A percentile compares a stretch with the other conserved stretches of the same genome.
These are phyloP conservation scores for Prosopis cineraria DNA, from an alignment of 306 rosid genomes.

Conservation along the genomic window DNA sequence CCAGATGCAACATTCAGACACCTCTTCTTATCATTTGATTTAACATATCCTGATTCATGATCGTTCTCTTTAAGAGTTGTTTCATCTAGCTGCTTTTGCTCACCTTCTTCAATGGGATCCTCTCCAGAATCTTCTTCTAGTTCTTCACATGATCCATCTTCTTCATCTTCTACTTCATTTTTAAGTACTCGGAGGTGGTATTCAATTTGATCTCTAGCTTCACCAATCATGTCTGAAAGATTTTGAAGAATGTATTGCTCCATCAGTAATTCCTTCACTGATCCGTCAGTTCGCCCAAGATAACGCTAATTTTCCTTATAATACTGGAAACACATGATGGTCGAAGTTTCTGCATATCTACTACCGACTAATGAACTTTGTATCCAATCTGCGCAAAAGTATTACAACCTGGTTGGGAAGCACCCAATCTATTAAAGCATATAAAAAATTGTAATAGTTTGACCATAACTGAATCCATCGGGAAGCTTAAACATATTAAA, in stretches of 20 bases:
- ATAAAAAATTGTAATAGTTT: background rate
- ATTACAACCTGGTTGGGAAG: background rate
- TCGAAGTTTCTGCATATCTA: background rate
- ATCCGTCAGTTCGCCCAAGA: constrained; percentile 2
- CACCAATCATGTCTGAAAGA: constrained; percentile 7
- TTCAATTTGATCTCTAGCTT: constrained; percentile 8
- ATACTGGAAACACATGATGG: background rate
- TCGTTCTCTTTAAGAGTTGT: background rate
- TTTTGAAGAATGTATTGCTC: background rate
- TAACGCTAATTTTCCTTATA: background rate
- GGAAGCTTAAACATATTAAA: background rate
- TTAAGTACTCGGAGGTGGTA: background rate
- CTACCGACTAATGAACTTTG: background rate
- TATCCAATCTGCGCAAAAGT: background rate
- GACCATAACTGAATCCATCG: background rate
- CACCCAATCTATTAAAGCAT: background rate
- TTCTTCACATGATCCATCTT: constrained; percentile 28
- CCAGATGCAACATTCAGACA: constrained; percentile 8
- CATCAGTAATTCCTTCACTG: background rate
- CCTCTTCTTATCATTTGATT: constrained; percentile 13
- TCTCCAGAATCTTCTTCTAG: constrained; percentile 24
- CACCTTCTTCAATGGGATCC: background rate
- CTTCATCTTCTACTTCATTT: background rate
- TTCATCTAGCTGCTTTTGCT: constrained; percentile 14
- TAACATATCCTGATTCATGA: background rate